Base-by-base conservation (phyloP, 2,329 filamentous ascomycete species). In the Falciphora oryzae region DNA sequence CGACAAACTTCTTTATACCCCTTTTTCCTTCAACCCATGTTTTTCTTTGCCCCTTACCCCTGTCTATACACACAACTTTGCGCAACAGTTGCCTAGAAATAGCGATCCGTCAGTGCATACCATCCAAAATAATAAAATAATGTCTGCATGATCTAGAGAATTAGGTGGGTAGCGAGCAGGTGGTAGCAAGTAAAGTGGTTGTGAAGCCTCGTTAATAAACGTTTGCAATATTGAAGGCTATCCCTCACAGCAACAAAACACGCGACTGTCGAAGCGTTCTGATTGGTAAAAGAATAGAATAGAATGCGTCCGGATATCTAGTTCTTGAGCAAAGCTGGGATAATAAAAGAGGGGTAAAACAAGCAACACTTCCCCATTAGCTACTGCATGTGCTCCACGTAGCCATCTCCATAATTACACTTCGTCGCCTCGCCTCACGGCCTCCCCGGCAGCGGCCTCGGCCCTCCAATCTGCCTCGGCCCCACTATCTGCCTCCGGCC, bases 381-480 rank as follows among this genome's bases (percentile, higher is more conserved):
- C 18, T 10, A n/a, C 44, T n/a, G 6, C 44, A 50, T 5, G 16
- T 53, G 22, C 44, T n/a, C 22, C 22, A 53, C 22, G 22, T 8
- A n/a, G 44, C 44, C 2, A 22, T 10, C 2, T n/a, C 6, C 44
- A 50, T 50, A 22, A n/a, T 10, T 4, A 53, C 14, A 38, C 14
- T 2, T 53, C 18, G 22, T 1, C 18, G 1, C 2, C 44, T 53
- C 18, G 44, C 29, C 29, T 64, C 56, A 67, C 56, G 67, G 57
- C 63, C 69, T 67, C 31, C 78, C 78, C 50, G 86, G 86, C 70
- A 89, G 79, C 61, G 90, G 89, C 72, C 90, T 80, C 0, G 90
- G 90, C 14, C 91, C 91, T n/a, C 91, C 87, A 75, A 94, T 93
- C 78, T 91, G 90, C 72, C 91, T 83, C 0, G 90, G 90, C 14